Evolutionary conservation across 208 protist species (phyloP).

Genomic region (Trypanosoma cruzi): DNA sequence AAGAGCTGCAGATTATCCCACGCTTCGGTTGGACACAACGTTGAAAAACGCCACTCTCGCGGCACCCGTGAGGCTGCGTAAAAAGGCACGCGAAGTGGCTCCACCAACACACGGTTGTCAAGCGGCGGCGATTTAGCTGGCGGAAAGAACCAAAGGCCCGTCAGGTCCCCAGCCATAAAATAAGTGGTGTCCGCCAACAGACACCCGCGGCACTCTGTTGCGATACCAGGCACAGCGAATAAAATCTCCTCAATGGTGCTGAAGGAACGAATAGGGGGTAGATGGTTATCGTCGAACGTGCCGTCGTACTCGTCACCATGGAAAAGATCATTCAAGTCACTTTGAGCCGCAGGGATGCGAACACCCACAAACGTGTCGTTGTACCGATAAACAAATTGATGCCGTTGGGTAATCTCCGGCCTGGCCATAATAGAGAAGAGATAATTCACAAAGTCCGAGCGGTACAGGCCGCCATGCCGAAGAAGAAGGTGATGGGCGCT

Average conservation of each 20-base stretch:
- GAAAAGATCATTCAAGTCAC: neutral
- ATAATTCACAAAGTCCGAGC: constrained; percentile 85
- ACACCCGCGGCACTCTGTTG: constrained; percentile 84
- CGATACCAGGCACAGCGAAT: constrained; percentile 87
- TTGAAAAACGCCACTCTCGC: constrained; percentile 53
- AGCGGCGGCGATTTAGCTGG: constrained; percentile 17
- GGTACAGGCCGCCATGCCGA: constrained; percentile 72
- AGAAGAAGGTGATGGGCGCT: constrained; percentile 79
- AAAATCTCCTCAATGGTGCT: constrained; percentile 86
- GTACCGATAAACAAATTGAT: constrained; percentile 69
- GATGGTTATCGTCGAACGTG: neutral
- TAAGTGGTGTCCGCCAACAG: constrained; percentile 88
- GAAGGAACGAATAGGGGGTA: constrained; percentile 71
- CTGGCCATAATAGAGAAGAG: constrained; percentile 64
- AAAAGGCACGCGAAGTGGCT: constrained; percentile 61
- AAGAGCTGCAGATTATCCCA: constrained; percentile 36
- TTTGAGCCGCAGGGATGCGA: constrained; percentile 49
- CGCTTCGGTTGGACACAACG: constrained; percentile 64
- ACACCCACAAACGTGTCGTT: constrained; percentile 78
- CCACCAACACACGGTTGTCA: constrained; percentile 33
- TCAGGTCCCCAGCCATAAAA: constrained; percentile 81
- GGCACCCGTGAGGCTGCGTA: constrained; percentile 43
- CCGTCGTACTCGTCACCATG: neutral
- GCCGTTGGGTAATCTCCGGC: constrained; percentile 32
- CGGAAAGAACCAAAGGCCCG: constrained; percentile 56